Percentiles rank a stretch among this genome's conserved stretches.
Evolutionary conservation across 2,329 filamentous ascomycete species (phyloP).

Genomic region (Cladosporium sphaerospermum): DNA sequence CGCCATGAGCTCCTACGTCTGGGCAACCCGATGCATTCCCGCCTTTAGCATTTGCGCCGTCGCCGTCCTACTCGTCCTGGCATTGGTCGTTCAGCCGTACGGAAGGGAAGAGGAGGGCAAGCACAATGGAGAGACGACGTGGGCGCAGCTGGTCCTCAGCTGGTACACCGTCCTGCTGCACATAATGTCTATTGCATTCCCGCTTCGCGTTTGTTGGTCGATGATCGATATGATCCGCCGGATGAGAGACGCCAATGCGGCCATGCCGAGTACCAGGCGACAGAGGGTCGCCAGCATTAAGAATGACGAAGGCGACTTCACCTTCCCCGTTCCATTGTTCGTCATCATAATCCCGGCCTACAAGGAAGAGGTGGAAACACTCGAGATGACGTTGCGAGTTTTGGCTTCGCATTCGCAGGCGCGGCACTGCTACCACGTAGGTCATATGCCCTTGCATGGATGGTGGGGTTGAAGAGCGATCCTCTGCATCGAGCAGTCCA

Average conservation of each 20-base stretch:
- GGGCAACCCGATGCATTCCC: slow-evolving; percentile 25
- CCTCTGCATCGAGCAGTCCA: neutral
- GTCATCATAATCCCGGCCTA: slow-evolving; percentile 68
- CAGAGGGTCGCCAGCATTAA: slow-evolving; percentile 16
- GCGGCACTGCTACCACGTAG: slow-evolving; percentile 60
- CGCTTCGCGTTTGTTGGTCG: slow-evolving; percentile 56
- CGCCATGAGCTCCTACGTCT: slow-evolving; percentile 16
- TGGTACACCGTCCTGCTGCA: slow-evolving; percentile 61
- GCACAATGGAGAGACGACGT: slow-evolving; percentile 23
- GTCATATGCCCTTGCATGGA: slow-evolving; percentile 28
- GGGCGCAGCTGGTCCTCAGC: slow-evolving; percentile 25
- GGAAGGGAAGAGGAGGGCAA: slow-evolving; percentile 20
- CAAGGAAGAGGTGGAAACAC: slow-evolving; percentile 63
- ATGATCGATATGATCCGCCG: slow-evolving; percentile 50
- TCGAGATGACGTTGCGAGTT: slow-evolving; percentile 63
- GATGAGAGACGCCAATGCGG: slow-evolving; percentile 20
- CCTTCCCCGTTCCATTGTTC: slow-evolving; percentile 42
- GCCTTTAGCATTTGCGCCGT: slow-evolving; percentile 23
- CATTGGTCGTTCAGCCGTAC: slow-evolving; percentile 24
- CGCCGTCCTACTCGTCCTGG: slow-evolving; percentile 20
- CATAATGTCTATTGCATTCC: slow-evolving; percentile 57
- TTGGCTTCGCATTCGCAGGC: slow-evolving; percentile 62
- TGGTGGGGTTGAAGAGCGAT: neutral
- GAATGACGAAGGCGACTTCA: slow-evolving; percentile 18
- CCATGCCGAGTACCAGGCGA: slow-evolving; percentile 17